Base-by-base conservation (phyloP, 805 yeast genomes). In the Candida parachauliodes region DNA sequence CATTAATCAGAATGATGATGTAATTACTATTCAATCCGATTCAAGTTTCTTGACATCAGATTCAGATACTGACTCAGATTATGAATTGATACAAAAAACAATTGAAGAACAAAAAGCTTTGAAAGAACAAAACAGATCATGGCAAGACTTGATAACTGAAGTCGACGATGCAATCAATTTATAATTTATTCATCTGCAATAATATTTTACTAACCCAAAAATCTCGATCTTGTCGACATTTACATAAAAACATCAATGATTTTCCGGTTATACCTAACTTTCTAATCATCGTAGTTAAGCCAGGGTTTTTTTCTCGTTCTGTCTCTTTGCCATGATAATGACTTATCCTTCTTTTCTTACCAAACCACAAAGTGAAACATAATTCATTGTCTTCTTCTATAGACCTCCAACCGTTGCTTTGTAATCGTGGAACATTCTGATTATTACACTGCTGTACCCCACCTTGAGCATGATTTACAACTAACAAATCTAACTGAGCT, bases 321-420 rank as follows among this genome's bases (percentile, higher is more conserved):
- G 36, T 27, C 14, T 38, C 31, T n/a, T 11, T 28, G 15, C 14
- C 27, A 19, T 45, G 48, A 17, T 36, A 34, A 12, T 49, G 47
- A 20, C 69, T 51, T 40, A 77, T 60, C 2, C 68, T 59, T 39
- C 81, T 60, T 47, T 81, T 83, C 5, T 72, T 70, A 0, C 88
- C 91, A 58, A 81, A 77, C 96, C 96, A 88, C 2, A 91, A 48
- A 0, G 93, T 85, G 50, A 91, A 88, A 45, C 93, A 79, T 34
- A 95, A 66, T 19, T 76, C 61, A n/a, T 70, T 48, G 46, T 86
- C 93, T 33, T 81, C 84, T 50, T 91, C 98, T 7, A 77, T 67
- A 2, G 94, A 82, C 45, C 70, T 74, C 88, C 94, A 83, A 0
- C 96, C 96, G 58, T 88, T 95, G 1, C 72, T 60, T 52, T 84